Conservation (phyloP, 345 rosid species). For the Camelina neglecta region DNA sequence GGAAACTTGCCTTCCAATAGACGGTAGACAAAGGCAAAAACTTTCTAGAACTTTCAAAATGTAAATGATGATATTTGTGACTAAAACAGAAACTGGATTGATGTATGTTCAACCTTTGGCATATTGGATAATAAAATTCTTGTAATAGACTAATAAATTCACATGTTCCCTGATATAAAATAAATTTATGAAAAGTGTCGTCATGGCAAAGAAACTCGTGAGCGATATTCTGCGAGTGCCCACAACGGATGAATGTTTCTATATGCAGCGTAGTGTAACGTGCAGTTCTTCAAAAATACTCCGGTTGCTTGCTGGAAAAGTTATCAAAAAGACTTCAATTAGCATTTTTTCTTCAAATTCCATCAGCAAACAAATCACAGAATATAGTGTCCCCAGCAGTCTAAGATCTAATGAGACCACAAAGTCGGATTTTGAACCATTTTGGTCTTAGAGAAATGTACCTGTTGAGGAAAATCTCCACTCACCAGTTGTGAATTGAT, state of each 20-base stretch:
- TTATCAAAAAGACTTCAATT: neutral
- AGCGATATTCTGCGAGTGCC: conserved; percentile 62
- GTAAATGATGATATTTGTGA: neutral
- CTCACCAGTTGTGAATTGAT: conserved; percentile 50
- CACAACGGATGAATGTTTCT: conserved; percentile 64
- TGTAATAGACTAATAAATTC: neutral
- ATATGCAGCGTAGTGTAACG: conserved; percentile 69
- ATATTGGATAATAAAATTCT: neutral
- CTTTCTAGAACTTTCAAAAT: conserved; percentile 5
- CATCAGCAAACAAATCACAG: neutral
- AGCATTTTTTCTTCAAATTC: neutral
- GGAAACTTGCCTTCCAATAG: conserved; percentile 33
- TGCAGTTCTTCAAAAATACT: conserved; percentile 67
- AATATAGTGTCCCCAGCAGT: too few relatives aligned
- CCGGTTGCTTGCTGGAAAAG: conserved; percentile 59
- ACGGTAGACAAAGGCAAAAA: conserved; percentile 16
- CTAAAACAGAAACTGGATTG: neutral
- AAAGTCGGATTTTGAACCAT: too few relatives aligned
- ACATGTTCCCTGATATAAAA: neutral
- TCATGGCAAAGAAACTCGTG: conserved; percentile 45
- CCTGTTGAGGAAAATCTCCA: conserved; percentile 56
- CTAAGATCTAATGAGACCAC: too few relatives aligned
- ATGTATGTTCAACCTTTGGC: neutral
- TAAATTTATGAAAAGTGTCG: neutral
- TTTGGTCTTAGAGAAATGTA: conserved; percentile 3